These are phyloP conservation scores for Golubevia pallescens DNA, from an alignment of 1,284 basidiomycete species.

Conservation along the genomic window DNA sequence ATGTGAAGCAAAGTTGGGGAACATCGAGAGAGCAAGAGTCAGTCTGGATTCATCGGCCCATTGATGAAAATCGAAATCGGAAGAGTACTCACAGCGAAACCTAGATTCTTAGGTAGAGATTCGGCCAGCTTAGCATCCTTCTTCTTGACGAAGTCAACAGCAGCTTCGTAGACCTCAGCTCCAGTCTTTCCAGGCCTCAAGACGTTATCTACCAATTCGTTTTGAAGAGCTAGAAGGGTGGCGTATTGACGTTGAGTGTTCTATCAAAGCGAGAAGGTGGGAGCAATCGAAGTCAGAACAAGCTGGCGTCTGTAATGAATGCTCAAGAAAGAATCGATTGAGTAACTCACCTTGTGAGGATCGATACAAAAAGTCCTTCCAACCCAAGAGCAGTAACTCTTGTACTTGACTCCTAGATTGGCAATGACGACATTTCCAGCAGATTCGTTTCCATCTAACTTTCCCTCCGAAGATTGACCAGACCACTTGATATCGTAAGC, in stretches of 20 bases:
- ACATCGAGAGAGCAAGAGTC: no score
- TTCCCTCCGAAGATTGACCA: slow-evolving; percentile 76
- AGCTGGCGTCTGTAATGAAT: background rate
- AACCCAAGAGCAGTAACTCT: slow-evolving; percentile 88
- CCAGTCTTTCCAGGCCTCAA: slow-evolving; percentile 81
- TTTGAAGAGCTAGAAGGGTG: slow-evolving; percentile 78
- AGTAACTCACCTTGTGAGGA: slow-evolving; percentile 71
- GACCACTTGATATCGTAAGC: slow-evolving; percentile 87
- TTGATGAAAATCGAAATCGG: background rate
- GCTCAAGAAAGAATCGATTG: background rate
- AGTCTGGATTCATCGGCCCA: no score
- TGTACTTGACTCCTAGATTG: slow-evolving; percentile 88
- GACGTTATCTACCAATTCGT: slow-evolving; percentile 73
- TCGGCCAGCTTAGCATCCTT: slow-evolving; percentile 83
- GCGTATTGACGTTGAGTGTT: slow-evolving; percentile 68
- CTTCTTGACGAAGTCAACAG: slow-evolving; percentile 75
- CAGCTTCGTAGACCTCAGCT: slow-evolving; percentile 81
- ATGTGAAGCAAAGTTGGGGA: background rate
- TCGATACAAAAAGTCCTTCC: slow-evolving; percentile 94
- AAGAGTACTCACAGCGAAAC: slow-evolving; percentile 75
- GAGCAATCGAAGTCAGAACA: background rate
- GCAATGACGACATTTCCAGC: slow-evolving; percentile 84
- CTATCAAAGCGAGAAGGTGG: no score
- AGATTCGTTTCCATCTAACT: slow-evolving; percentile 77
- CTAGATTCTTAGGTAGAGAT: slow-evolving; percentile 85